Base-by-base conservation (phyloP, 345 rosid species). In the Litchi chinensis region DNA sequence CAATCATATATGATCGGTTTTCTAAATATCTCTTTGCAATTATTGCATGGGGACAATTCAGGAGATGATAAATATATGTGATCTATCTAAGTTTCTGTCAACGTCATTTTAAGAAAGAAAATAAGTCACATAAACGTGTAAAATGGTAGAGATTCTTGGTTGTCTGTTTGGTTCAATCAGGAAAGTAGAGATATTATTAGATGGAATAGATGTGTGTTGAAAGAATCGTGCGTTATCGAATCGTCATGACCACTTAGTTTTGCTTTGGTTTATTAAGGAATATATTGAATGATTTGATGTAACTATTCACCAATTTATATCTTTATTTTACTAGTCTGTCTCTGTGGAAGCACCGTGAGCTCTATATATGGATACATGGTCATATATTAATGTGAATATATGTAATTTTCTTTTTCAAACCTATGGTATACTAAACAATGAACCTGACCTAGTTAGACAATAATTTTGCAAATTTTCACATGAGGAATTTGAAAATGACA, bases 101-200 rank as follows among this genome's bases (percentile, higher is more conserved):
- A 4, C 22, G n/a, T 60, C 56, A 62, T 40, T 74, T 52, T 12
- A 12, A 37, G 76, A 73, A 73, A 73, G 21, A 73, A 39, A 73
- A 60, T 39, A 22, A 73, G 59, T 40, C 11, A 40, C 13, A 3
- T 59, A 8, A 15, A 59, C n/a, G 37, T 44, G 16, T 26, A 3
- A 8, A 60, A 44, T 62, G 57, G 69, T 63, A 56, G 41, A 43
- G 69, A 37, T 62, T 74, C 68, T 5, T 15, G 40, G 21, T 28
- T 24, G 22, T 5, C 57, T 15, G 21, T 50, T 50, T 50, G 13
- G 21, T 52, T 50, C 9, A 52, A 18, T 54, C 18, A 3, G 46
- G 24, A 28, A 71, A 71, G 8, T 7, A 71, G 24, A 18, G 6
- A 6, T 18, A 48, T 46, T 46, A 63, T 64, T 28, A n/a, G 26